Evolutionary conservation across 2,329 filamentous ascomycete genomes (phyloP).

Genomic region (Verticillium albo-atrum): DNA sequence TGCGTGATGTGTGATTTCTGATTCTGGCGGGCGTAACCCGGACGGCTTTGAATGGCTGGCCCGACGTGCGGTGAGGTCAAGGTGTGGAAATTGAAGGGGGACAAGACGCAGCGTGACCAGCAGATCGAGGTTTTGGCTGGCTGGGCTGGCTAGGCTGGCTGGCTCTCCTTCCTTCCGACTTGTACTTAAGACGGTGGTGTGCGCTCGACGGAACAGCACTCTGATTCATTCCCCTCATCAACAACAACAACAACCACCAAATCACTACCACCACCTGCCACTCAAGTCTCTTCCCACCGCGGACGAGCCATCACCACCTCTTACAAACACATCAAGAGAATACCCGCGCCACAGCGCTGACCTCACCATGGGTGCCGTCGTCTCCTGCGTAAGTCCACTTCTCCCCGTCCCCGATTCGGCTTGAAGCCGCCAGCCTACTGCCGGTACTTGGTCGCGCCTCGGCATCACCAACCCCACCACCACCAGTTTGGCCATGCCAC

Average conservation of each 20-base stretch:
- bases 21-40: not conserved
- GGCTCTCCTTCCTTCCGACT: not conserved
- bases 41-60: not conserved
- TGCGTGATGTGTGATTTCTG: not conserved
- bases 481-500: not conserved
- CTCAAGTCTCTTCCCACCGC: not conserved
- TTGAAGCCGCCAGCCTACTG: not conserved
- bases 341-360: not conserved
- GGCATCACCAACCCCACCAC: not conserved
- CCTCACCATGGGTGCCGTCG: conserved; percentile 70
- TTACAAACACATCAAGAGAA: not conserved
- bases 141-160: not conserved
- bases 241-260: conserved; percentile 8
- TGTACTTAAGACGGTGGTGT: not conserved
- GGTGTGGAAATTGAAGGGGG: not conserved
- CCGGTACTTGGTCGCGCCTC: not conserved
- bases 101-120: not conserved
- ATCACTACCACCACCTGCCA: conserved; percentile 12
- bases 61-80: not conserved
- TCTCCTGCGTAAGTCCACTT: conserved; percentile 68
- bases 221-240: not conserved
- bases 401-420: not conserved
- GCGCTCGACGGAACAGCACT: not conserved
- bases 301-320: not conserved
- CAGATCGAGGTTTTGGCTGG: not conserved